phyloP scores from a whole-genome alignment of 169 alveolate genomes.

The Plasmodium chabaudi region DNA sequence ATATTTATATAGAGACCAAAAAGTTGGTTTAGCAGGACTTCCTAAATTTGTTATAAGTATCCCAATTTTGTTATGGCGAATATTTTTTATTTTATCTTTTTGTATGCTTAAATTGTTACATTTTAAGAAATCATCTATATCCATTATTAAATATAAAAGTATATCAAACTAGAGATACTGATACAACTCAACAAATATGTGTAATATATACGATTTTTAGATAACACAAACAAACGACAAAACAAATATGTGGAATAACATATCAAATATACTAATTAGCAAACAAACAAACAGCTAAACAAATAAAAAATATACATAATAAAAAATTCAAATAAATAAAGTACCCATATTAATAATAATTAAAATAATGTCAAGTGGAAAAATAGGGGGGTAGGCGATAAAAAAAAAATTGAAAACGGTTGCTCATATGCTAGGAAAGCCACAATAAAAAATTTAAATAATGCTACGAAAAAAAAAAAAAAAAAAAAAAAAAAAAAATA shows the following conservation, averaged over 20 bases:
- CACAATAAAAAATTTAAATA: too few species aligned
- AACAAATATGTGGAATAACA: neutral
- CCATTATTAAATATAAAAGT: slow-evolving; percentile 23
- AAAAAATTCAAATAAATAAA: neutral
- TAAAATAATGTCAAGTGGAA: neutral
- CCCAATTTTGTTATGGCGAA: slow-evolving; percentile 55
- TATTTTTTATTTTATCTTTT: slow-evolving; percentile 60
- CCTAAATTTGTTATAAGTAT: slow-evolving; percentile 73
- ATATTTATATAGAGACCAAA: slow-evolving; percentile 63
- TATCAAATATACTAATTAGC: neutral
- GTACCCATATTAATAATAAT: neutral
- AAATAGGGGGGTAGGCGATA: neutral
- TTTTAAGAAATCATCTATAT: slow-evolving; percentile 57
- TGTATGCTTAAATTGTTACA: slow-evolving; percentile 46
- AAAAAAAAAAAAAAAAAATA: too few species aligned
- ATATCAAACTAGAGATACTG: neutral
- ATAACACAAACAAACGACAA: neutral
- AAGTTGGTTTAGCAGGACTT: slow-evolving; percentile 65
- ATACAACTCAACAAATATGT: too few species aligned
- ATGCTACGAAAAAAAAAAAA: too few species aligned
- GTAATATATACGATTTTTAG: neutral
- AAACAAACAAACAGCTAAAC: neutral
- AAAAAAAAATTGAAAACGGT: neutral
- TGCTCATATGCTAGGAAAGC: too few species aligned
- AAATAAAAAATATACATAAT: neutral